phyloP scores from a whole-genome alignment of 306 rosid species.

The Cucurbita moschata region DNA sequence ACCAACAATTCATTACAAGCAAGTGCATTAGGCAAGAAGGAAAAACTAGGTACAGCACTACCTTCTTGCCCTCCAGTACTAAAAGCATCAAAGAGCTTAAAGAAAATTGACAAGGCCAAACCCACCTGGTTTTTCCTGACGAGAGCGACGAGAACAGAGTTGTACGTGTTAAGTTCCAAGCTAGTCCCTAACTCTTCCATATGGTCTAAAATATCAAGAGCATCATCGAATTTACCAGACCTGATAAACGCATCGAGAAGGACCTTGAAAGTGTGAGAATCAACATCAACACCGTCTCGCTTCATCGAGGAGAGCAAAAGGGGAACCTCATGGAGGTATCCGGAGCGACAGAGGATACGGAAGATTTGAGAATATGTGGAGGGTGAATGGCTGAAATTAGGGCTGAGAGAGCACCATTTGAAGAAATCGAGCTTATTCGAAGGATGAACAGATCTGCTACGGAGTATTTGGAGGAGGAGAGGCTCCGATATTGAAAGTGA shows the following conservation, averaged over 20 bases:
- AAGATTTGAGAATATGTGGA: slow-evolving; percentile 36
- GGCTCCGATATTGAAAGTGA: slow-evolving; percentile 34
- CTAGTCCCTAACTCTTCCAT: slow-evolving; percentile 29
- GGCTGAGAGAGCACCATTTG: slow-evolving; percentile 32
- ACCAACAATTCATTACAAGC: slow-evolving; percentile 51
- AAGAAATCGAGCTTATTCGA: slow-evolving; percentile 59
- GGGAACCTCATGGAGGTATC: slow-evolving; percentile 34
- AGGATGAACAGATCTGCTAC: slow-evolving; percentile 31
- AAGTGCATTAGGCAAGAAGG: slow-evolving; percentile 10
- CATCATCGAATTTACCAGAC: slow-evolving; percentile 29
- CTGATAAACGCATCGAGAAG: slow-evolving; percentile 41
- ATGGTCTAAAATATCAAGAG: slow-evolving; percentile 36
- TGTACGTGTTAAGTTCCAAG: slow-evolving; percentile 25
- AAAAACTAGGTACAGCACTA: background rate
- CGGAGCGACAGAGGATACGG: slow-evolving; percentile 27
- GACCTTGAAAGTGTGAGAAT: slow-evolving; percentile 36
- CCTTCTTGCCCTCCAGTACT: background rate
- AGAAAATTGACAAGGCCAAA: slow-evolving; percentile 49
- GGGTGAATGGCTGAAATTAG: slow-evolving; percentile 17
- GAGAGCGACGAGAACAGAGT: slow-evolving; percentile 43
- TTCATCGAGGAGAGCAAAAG: slow-evolving; percentile 32
- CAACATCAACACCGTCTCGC: slow-evolving; percentile 29
- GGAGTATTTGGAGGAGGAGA: slow-evolving; percentile 44
- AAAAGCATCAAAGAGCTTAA: slow-evolving; percentile 29
- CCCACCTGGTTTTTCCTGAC: slow-evolving; percentile 38